Evolutionary conservation across 768 basidiomycete genomes (phyloP).

Genomic region (Tubosaeta sp.): DNA sequence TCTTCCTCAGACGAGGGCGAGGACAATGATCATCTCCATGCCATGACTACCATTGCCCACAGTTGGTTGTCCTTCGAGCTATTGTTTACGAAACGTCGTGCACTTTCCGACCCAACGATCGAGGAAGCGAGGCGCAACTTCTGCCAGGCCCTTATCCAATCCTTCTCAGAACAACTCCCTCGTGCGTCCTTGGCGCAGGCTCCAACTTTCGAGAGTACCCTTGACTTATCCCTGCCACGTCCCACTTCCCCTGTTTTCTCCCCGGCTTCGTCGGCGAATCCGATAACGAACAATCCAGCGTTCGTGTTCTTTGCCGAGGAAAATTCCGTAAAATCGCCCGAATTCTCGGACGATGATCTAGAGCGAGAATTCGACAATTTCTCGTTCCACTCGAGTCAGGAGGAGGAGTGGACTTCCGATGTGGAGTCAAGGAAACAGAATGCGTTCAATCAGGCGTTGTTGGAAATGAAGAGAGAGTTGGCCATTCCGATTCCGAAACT

Average conservation of each 20-base stretch:
- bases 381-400: constrained; percentile 7
- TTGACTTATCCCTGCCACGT: background rate
- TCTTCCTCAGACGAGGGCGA: background rate
- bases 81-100: background rate
- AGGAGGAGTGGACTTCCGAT: constrained; percentile 15
- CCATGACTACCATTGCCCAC: background rate
- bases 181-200: background rate
- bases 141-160: constrained; percentile 4
- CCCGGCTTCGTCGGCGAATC: background rate
- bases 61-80: constrained; percentile 8
- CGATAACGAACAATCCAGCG: background rate
- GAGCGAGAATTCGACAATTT: constrained; percentile 11
- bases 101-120: background rate
- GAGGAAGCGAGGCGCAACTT: constrained; percentile 10
- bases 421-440: constrained; percentile 4
- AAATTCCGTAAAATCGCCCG: background rate
- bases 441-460: constrained; percentile 2
- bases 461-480: constrained; percentile 7
- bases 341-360: constrained; percentile 12
- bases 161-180: background rate
- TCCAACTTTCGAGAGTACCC: background rate
- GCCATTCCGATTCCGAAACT: constrained; percentile 8
- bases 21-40: background rate
- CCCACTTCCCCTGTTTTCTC: background rate
- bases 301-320: background rate